Evolutionary conservation across 306 rosid species (phyloP), one percentile per base, ranked within the genome.

Genomic region (Spatholobus suberectus): DNA sequence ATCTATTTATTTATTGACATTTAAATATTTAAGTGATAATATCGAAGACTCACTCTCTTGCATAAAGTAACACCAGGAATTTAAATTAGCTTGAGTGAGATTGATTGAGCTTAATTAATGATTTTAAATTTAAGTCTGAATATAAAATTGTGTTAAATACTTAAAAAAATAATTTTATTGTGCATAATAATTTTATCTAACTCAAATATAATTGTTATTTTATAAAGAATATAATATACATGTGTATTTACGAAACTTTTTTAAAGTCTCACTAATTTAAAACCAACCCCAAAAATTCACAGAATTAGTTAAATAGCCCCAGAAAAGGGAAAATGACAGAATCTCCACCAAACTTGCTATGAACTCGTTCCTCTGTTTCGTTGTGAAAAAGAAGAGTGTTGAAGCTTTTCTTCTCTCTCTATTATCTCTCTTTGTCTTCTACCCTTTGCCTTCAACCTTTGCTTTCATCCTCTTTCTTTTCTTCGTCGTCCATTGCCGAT

Each of bases 401-500:
- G 73, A 76, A 76, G 77, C 73, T 68, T 68, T 47, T 76, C 81
- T 82, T 75, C 62, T 66, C 27, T 29, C 11, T 75, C 73, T 71
- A 1, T n/a, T n/a, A n/a, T 7, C 20, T 43, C 6, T 18, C 27
- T n/a, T 29, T n/a, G 4, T 18, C 46, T 26, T 61, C 43, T 59
- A 52, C 26, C n/a, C 34, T 54, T 35, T 27, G 51, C 61, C 49
- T 67, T 54, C 73, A 76, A 49, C 32, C 65, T 27, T 38, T 61
- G 24, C 6, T 29, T 4, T 20, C 59, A 5, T 35, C 40, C 79
- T 26, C 18, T 77, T 62, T 62, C 70, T 43, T 38, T 75, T 75
- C 70, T 15, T 75, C 47, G 1, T 35, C 26, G 15, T 34, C 51
- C n/a, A 27, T 63, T 23, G 1, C 62, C 18, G 71, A 82, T 82